These are phyloP conservation scores for Annulohypoxylon bovei DNA, from an alignment of 495 filamentous ascomycete species.

Conservation along the genomic window DNA sequence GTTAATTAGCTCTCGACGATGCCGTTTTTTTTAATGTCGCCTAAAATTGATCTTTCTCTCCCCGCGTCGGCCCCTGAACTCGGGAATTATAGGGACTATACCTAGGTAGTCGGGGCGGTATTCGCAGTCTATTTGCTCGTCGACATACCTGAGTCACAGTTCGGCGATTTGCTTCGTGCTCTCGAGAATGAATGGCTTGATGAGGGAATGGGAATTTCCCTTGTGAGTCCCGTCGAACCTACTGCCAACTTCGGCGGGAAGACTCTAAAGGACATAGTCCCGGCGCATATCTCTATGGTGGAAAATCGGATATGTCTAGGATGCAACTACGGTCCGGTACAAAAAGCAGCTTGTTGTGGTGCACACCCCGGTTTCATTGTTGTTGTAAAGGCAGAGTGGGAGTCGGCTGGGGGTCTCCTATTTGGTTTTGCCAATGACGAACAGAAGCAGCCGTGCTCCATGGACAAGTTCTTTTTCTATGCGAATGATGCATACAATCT, in stretches of 20 bases:
- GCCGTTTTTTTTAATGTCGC: neutral
- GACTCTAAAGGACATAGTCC: conserved; percentile 9
- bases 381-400: conserved; percentile 4
- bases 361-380: too few relatives aligned
- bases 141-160: neutral
- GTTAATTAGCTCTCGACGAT: neutral
- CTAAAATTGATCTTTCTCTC: neutral
- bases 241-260: conserved; percentile 7
- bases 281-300: conserved; percentile 1
- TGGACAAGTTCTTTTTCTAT: conserved; percentile 12
- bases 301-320: too few relatives aligned
- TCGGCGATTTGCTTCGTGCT: neutral
- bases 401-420: neutral
- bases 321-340: too few relatives aligned
- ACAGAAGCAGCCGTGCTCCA: neutral
- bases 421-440: neutral
- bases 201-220: neutral
- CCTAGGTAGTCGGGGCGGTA: neutral
- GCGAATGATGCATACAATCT: neutral
- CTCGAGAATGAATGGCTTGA: neutral
- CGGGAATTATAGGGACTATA: neutral
- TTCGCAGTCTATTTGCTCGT: conserved; percentile 4
- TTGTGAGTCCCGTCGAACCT: neutral
- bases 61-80: conserved; percentile 3
- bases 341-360: too few relatives aligned